Percentiles rank a stretch among this genome's conserved stretches.
Conservation (phyloP, 2,329 filamentous ascomycete genomes). For the Colletotrichum gigasporum region DNA sequence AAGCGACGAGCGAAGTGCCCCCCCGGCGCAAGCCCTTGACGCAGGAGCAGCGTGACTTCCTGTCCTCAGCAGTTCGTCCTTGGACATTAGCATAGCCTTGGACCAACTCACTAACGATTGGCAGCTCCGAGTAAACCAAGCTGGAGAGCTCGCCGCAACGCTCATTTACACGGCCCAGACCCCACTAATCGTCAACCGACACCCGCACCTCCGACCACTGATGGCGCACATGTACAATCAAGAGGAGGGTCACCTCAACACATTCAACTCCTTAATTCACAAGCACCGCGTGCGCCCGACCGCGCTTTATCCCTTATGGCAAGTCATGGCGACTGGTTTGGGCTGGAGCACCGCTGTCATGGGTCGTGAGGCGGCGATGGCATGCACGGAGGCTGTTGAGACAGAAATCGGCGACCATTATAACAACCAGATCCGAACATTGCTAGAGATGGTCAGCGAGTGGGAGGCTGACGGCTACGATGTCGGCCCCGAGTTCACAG, state of each 20-base stretch:
- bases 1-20: background rate
- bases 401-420: slow-evolving; percentile 98
- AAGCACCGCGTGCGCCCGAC: slow-evolving; percentile 93
- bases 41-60: slow-evolving; percentile 75
- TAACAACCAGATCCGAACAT: slow-evolving; percentile 85
- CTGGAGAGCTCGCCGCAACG: slow-evolving; percentile 94
- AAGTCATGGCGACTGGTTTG: slow-evolving; percentile 78
- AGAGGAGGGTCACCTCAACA: slow-evolving; percentile 85
- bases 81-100: slow-evolving; percentile 9
- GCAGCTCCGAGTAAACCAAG: slow-evolving; percentile 93
- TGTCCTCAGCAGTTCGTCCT: slow-evolving; percentile 73
- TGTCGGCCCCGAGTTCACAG: slow-evolving; percentile 79
- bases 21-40: slow-evolving; percentile 68
- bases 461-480: slow-evolving; percentile 83
- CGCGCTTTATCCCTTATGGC: slow-evolving; percentile 92
- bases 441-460: slow-evolving; percentile 82
- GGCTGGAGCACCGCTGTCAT: slow-evolving; percentile 91
- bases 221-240: slow-evolving; percentile 99
- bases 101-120: background rate
- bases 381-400: slow-evolving; percentile 97
- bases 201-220: slow-evolving; percentile 87
- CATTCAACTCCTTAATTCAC: slow-evolving; percentile 84
- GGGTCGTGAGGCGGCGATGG: slow-evolving; percentile 96
- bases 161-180: slow-evolving; percentile 93
- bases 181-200: slow-evolving; percentile 78